Base-by-base conservation (phyloP, 2,329 filamentous ascomycete genomes). In the Fusarium illudens region DNA sequence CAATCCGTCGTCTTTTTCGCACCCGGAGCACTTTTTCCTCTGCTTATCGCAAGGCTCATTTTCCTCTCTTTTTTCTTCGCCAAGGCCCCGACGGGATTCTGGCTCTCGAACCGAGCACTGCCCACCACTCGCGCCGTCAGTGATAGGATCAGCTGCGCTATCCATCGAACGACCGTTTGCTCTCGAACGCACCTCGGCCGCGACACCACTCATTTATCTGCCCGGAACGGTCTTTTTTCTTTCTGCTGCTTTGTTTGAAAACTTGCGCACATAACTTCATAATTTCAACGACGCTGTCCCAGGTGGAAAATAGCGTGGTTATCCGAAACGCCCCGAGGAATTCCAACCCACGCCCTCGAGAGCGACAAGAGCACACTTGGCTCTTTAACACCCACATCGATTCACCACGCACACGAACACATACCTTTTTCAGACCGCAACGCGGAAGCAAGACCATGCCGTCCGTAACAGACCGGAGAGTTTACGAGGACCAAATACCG, bases 401-500 rank as follows among this genome's bases (percentile, higher is more conserved):
- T 30, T 17, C 34, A 55, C 54, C 36, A 20, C 42, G 50, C 54
- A 36, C 42, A 49, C 56, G 20, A 42, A 52, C 54, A 62, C 29
- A 44, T n/a, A 44, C n/a, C 46, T 44, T 37, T 29, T 34, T 19
- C 33, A 34, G 32, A 48, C 58, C 61, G 50, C 39, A 32, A 61
- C 32, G 29, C 42, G 53, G 34, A 64, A 25, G 36, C 29, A 42
- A 66, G 67, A 87, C 79, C 66, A 90, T 90, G 87, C 86, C 87
- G 78, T 89, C 87, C 72, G 85, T 88, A 70, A 83, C 87, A 61
- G 83, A 86, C 55, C 82, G 87, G 71, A 85, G 86, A 77, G 77
- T 89, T 73, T 89, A 88, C 77, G 87, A 90, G 82, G 88, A 90
- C 75, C 88, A 90, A 78, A 90, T 92, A 84, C 90, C 90, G 76